Percentiles rank a stretch among this genome's conserved stretches.
Evolutionary conservation across 345 rosid genomes (phyloP).

Genomic region (Heritiera fomes): DNA sequence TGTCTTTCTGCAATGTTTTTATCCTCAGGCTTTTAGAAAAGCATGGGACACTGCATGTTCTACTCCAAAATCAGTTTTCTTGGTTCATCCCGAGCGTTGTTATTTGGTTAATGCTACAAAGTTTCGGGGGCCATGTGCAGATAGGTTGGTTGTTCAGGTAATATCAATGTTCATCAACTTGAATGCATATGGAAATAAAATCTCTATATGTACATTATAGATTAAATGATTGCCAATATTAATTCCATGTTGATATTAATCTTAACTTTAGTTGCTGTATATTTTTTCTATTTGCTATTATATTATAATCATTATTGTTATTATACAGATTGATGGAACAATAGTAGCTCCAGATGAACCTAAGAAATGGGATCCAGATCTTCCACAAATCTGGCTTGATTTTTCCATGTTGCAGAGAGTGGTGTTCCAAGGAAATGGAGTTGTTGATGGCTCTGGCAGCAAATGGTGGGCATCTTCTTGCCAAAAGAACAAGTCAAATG

Average conservation of each 20-base stretch:
- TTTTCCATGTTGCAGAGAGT: slow-evolving; percentile 77
- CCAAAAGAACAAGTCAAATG: slow-evolving; percentile 89
- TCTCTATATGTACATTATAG: not conserved
- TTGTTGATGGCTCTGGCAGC: slow-evolving; percentile 95
- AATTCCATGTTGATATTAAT: not conserved
- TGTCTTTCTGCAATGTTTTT: slow-evolving; percentile 16
- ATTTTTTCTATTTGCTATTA: not conserved
- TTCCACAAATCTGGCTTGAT: slow-evolving; percentile 76
- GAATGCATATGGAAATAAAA: not conserved
- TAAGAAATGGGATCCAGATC: slow-evolving; percentile 73
- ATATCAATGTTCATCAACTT: not conserved
- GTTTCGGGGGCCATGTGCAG: slow-evolving; percentile 87
- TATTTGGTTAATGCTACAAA: slow-evolving; percentile 82
- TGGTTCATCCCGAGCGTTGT: slow-evolving; percentile 69
- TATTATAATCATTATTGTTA: not conserved
- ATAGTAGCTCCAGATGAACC: slow-evolving; percentile 94
- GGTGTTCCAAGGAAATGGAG: slow-evolving; percentile 78
- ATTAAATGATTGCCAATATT: not conserved
- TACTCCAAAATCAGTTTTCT: slow-evolving; percentile 62
- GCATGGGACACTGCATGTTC: slow-evolving; percentile 84
- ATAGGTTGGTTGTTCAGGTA: slow-evolving; percentile 77
- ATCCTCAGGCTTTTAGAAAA: slow-evolving; percentile 59
- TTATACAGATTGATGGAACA: slow-evolving; percentile 80
- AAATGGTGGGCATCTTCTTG: slow-evolving; percentile 99
- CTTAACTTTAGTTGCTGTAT: not conserved